These are phyloP conservation scores for Torulaspora gathmanii DNA, from an alignment of 805 yeast genomes.

Conservation along the genomic window DNA sequence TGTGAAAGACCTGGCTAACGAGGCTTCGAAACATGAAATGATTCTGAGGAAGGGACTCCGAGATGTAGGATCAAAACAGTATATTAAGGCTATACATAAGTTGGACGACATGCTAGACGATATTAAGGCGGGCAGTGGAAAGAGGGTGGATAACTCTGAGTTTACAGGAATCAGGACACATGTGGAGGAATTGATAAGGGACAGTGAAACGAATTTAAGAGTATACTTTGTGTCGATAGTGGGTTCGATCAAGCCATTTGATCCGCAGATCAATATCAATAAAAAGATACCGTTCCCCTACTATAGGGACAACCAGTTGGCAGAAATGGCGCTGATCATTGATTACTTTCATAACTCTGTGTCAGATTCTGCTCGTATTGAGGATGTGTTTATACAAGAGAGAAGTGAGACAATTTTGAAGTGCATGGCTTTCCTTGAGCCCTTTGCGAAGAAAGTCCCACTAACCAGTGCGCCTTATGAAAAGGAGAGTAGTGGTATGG, in stretches of 20 bases:
- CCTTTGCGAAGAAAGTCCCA: constrained; percentile 41
- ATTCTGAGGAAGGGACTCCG: constrained; percentile 34
- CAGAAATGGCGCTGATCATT: constrained; percentile 41
- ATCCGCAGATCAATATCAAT: constrained; percentile 41
- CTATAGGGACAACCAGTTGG: constrained; percentile 35
- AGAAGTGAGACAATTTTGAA: constrained; percentile 41
- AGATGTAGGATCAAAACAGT: constrained; percentile 34
- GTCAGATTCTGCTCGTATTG: constrained; percentile 32
- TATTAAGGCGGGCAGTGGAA: constrained; percentile 34
- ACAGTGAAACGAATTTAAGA: constrained; percentile 53
- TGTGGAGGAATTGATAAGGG: constrained; percentile 50
- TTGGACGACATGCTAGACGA: constrained; percentile 46
- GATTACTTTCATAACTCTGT: constrained; percentile 41
- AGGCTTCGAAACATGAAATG: constrained; percentile 41
- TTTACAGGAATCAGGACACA: constrained; percentile 66
- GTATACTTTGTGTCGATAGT: constrained; percentile 46
- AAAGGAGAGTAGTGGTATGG: constrained; percentile 57
- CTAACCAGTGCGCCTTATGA: constrained; percentile 49
- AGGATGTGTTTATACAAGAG: constrained; percentile 40
- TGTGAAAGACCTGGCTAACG: constrained; percentile 47
- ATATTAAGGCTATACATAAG: constrained; percentile 41
- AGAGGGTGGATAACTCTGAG: constrained; percentile 32
- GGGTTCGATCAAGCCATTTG: constrained; percentile 41
- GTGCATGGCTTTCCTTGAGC: constrained; percentile 44
- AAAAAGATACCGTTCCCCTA: constrained; percentile 42